These are phyloP conservation scores for Colletotrichum sp. DNA, from an alignment of 2,329 filamentous ascomycete species.

Conservation along the genomic window DNA sequence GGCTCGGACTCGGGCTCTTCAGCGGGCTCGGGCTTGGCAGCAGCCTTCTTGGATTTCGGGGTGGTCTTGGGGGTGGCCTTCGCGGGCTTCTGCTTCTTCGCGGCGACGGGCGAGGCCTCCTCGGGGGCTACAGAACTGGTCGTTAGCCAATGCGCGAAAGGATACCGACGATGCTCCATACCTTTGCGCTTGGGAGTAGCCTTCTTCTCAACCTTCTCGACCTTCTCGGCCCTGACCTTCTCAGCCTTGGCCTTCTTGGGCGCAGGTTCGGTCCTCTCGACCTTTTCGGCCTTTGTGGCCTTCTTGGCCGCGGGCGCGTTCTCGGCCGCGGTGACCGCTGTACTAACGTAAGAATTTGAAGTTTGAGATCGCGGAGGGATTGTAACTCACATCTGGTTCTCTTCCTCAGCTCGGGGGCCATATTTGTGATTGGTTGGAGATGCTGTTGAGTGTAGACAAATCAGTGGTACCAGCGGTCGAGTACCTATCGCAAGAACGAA, in stretches of 20 bases:
- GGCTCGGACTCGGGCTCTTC: conserved; percentile 26
- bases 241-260: conserved; percentile 11
- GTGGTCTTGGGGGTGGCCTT: conserved; percentile 52
- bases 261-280: conserved; percentile 12
- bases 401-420: conserved; percentile 51
- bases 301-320: conserved; percentile 33
- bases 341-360: conserved; percentile 1
- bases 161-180: conserved; percentile 21
- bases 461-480: background rate
- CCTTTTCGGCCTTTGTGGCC: conserved; percentile 16
- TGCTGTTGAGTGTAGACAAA: conserved; percentile 8
- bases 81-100: conserved; percentile 51
- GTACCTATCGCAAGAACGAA: conserved; percentile 24
- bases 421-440: conserved; percentile 28
- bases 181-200: conserved; percentile 40
- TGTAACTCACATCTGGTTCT: conserved; percentile 34
- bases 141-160: conserved; percentile 26
- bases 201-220: conserved; percentile 19
- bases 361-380: background rate
- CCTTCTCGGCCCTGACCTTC: conserved; percentile 34
- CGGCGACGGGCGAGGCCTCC: conserved; percentile 46
- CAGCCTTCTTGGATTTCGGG: conserved; percentile 54
- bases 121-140: conserved; percentile 39
- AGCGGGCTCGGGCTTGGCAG: conserved; percentile 33
- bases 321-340: conserved; percentile 33